Percentiles rank a stretch among this genome's conserved stretches.
Evolutionary conservation across 1,284 basidiomycete species (phyloP).

Genomic region (Crucibulum parvulum): DNA sequence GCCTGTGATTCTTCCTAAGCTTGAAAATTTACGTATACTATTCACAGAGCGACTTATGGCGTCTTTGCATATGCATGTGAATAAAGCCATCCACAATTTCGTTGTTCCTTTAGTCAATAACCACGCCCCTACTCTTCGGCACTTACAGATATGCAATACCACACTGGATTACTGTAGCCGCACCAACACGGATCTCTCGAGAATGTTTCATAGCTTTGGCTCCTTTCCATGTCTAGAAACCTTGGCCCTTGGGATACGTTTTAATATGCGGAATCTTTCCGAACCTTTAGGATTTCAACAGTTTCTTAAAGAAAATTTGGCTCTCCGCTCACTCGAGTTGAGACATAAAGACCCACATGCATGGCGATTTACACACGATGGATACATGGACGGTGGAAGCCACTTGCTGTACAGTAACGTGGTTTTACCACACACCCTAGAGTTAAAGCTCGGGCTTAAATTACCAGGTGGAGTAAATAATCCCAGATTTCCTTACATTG

Average conservation of each 20-base stretch:
- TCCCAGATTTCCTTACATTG: conserved; percentile 10
- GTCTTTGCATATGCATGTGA: too few species aligned
- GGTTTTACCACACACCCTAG: conserved; percentile 14
- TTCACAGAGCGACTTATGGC: neutral
- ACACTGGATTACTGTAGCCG: neutral
- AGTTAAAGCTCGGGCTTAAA: conserved; percentile 18
- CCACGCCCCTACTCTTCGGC: neutral
- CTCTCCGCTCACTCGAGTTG: too few species aligned
- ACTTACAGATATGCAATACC: neutral
- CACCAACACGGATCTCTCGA: neutral
- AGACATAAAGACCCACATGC: neutral
- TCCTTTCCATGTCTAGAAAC: neutral
- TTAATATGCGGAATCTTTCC: too few species aligned
- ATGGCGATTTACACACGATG: neutral
- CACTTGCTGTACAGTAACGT: neutral
- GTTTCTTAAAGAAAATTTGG: too few species aligned
- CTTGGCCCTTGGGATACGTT: too few species aligned
- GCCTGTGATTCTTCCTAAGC: neutral
- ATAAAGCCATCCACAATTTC: neutral
- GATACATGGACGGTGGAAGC: neutral
- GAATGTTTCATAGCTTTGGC: neutral
- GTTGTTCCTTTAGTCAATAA: neutral
- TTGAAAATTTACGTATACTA: too few species aligned
- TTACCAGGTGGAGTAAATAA: conserved; percentile 10
- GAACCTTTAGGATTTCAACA: too few species aligned